Evolutionary conservation across 2,329 filamentous ascomycete species (phyloP).

Genomic region (Trichoderma harzianum): DNA sequence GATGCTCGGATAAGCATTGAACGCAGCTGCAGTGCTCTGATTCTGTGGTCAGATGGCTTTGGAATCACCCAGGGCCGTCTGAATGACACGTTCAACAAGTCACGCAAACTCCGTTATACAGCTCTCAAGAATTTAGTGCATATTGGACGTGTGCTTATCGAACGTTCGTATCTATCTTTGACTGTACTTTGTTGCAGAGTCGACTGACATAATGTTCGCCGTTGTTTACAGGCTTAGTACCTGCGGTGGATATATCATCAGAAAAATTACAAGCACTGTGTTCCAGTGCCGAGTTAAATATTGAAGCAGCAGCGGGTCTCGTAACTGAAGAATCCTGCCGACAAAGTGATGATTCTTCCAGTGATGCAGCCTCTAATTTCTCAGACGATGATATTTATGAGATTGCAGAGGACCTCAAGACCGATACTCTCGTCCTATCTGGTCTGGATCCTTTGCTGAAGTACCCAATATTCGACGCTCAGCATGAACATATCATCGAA

Average conservation of each 20-base stretch:
- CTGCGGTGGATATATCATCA: not conserved
- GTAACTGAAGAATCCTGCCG: not conserved
- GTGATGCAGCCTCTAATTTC: not conserved
- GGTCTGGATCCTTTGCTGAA: not conserved
- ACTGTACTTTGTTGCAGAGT: no score
- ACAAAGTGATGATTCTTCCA: not conserved
- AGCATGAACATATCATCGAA: not conserved
- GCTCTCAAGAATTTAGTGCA: not conserved
- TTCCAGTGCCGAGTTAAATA: not conserved
- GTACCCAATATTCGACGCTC: not conserved
- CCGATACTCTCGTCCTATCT: not conserved
- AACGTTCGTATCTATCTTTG: not conserved
- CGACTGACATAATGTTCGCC: not conserved
- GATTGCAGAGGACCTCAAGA: not conserved
- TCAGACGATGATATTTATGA: not conserved
- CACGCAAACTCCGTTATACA: not conserved
- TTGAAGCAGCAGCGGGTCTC: not conserved
- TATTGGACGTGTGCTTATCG: not conserved
- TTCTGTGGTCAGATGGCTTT: not conserved
- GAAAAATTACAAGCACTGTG: not conserved
- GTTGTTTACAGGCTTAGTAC: not conserved
- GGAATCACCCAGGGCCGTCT: not conserved
- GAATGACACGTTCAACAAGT: not conserved
- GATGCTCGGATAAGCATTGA: not conserved
- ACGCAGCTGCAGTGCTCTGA: not conserved